A percentile compares a stretch with the other conserved stretches of the same genome.
Conservation (phyloP, 768 basidiomycete species). For the Podaxis pistillaris region DNA sequence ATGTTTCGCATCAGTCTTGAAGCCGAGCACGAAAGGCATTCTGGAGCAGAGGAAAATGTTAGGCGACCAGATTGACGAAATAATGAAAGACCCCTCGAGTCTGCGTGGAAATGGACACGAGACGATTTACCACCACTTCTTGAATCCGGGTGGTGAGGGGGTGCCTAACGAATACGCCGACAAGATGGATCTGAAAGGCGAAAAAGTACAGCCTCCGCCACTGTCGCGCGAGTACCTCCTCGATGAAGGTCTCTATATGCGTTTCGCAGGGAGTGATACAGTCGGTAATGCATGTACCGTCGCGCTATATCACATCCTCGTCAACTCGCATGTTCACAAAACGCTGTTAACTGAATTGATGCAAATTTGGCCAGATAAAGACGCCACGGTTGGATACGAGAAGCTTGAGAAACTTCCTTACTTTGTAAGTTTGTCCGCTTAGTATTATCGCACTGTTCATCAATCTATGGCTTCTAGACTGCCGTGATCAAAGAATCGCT, state of each 20-base stretch:
- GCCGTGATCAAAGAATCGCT: conserved; percentile 48
- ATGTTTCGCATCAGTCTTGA: conserved; percentile 30
- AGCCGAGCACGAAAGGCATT: conserved; percentile 34
- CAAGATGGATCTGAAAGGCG: background rate
- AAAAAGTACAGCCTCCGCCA: conserved; percentile 29
- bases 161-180: background rate
- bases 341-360: conserved; percentile 31
- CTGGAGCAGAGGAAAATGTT: conserved; percentile 32
- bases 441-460: background rate
- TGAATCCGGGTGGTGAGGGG: conserved; percentile 22
- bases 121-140: conserved; percentile 36
- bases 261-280: conserved; percentile 45
- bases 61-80: conserved; percentile 33
- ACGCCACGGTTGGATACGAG: conserved; percentile 29
- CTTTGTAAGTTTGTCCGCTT: conserved; percentile 30
- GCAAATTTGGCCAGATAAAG: conserved; percentile 41
- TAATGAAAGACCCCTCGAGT: conserved; percentile 31
- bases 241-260: conserved; percentile 34
- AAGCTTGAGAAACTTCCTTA: conserved; percentile 44
- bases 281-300: conserved; percentile 39
- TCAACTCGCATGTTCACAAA: conserved; percentile 27
- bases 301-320: conserved; percentile 34
- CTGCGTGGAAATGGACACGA: conserved; percentile 32
- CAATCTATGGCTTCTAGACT: conserved; percentile 28
- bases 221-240: conserved; percentile 32